phyloP scores from a whole-genome alignment of 768 basidiomycete species.

The Tubosaeta sp. region DNA sequence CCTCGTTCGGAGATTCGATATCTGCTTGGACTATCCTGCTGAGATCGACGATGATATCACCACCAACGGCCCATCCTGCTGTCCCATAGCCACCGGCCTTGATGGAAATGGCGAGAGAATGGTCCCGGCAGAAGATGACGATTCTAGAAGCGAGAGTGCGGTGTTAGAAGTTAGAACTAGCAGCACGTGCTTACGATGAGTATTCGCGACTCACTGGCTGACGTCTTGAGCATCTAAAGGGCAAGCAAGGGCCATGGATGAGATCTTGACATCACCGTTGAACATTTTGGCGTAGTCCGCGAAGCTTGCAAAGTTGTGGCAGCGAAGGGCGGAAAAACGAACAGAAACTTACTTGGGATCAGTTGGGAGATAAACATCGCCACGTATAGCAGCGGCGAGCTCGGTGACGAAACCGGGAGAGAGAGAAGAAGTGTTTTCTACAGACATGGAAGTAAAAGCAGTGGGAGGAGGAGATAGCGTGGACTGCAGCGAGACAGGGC shows the following conservation, averaged over 20 bases:
- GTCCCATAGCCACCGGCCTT: constrained; percentile 92
- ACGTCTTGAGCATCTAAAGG: constrained; percentile 80
- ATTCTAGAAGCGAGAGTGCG: constrained; percentile 38
- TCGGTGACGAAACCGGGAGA: constrained; percentile 38
- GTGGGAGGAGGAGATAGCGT: constrained; percentile 4
- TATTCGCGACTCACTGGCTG: constrained; percentile 58
- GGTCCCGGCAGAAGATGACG: constrained; percentile 68
- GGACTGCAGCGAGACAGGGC: constrained; percentile 1
- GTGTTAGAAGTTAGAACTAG: constrained; percentile 10
- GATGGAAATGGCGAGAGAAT: constrained; percentile 69
- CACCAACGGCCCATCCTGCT: constrained; percentile 83
- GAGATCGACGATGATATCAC: constrained; percentile 83
- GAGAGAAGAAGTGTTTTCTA: constrained; percentile 5
- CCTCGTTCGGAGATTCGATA: constrained; percentile 55
- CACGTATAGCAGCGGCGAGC: constrained; percentile 43
- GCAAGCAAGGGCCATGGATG: constrained; percentile 60
- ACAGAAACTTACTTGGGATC: constrained; percentile 36
- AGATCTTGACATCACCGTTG: constrained; percentile 68
- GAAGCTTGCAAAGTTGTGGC: constrained; percentile 20
- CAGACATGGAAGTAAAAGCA: constrained; percentile 12
- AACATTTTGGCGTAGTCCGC: constrained; percentile 46
- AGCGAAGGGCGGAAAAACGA: neutral
- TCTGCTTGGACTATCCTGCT: constrained; percentile 62
- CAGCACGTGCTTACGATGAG: constrained; percentile 2
- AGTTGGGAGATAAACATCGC: constrained; percentile 42